Percentiles rank a stretch among this genome's conserved stretches.
phyloP scores from a whole-genome alignment of 192 early-diverging fungal genomes.

The Coemansia sp. region DNA sequence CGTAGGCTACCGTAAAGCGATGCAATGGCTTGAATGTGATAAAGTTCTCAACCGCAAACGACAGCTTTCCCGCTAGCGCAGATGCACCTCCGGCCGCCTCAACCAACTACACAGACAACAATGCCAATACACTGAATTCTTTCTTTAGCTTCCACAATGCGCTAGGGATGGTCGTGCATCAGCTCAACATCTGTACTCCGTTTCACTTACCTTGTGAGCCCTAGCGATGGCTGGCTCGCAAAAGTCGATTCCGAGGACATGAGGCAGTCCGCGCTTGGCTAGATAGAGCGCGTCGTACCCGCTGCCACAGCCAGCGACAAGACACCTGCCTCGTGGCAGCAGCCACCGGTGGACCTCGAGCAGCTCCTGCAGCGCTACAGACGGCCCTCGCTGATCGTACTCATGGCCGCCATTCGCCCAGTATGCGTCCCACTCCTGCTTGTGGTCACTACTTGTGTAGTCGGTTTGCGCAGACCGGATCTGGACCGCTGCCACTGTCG shows the following conservation, averaged over 20 bases:
- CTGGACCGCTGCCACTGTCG: not conserved
- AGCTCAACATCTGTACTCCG: not conserved
- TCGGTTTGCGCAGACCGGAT: not conserved
- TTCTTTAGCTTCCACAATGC: not conserved
- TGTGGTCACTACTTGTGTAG: slow-evolving; percentile 5
- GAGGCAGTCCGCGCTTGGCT: slow-evolving; percentile 49
- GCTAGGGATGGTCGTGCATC: not conserved
- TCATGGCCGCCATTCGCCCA: slow-evolving; percentile 20
- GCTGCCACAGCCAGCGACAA: slow-evolving; percentile 48
- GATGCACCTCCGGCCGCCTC: slow-evolving; percentile 12
- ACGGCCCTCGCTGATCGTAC: slow-evolving; percentile 23
- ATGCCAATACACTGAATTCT: not conserved
- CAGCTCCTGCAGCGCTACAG: slow-evolving; percentile 41
- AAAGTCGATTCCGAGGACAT: slow-evolving; percentile 64
- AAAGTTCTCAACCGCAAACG: slow-evolving; percentile 40
- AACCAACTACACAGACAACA: slow-evolving; percentile 28
- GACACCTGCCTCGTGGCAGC: slow-evolving; percentile 44
- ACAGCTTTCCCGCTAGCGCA: slow-evolving; percentile 18
- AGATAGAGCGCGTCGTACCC: slow-evolving; percentile 77
- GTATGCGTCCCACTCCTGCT: slow-evolving; percentile 28
- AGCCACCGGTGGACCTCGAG: slow-evolving; percentile 44
- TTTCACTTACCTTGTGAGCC: slow-evolving; percentile 35
- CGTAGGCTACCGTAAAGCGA: slow-evolving; percentile 45
- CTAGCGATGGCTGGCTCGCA: slow-evolving; percentile 58
- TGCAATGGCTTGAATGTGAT: slow-evolving; percentile 22